Evolutionary conservation across 2,329 filamentous ascomycete genomes (phyloP), one percentile per base, ranked within the genome.

Genomic region (Beauveria rudraprayagi): DNA sequence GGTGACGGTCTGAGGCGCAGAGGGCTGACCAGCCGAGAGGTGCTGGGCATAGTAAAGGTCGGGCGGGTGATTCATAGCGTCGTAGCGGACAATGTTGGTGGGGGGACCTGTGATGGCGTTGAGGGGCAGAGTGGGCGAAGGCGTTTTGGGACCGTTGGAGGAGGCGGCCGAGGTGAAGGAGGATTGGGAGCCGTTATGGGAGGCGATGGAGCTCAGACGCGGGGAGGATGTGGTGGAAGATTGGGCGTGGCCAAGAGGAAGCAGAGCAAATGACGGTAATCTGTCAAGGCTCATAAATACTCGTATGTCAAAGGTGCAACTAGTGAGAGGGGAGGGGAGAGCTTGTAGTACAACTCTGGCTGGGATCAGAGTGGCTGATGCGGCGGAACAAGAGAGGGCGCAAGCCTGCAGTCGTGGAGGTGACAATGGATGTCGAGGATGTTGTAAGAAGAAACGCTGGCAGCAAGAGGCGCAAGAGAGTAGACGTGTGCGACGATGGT

Each of bases 11-110:
- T 92, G 89, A 10, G 90, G 87, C 62, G 86, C 81, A 69, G 89
- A 89, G 63, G 86, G 81, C 72, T 90, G 90, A 63, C 87, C 88
- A 66, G 87, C 84, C 68, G 90, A 89, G 80, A 95, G 87, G 75
- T 94, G 90, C 69, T 84, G 79, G 71, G 87, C 83, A 70, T 94
- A 92, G 74, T 96, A 94, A 87, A 95, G 90, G 69, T 96, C 93
- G 67, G 86, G 84, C 68, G 83, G 83, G 75, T 89, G 88, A 78
- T 96, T 96, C 92, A 97, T 96, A 75, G 79, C 77, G 71, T 74
- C 71, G 68, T 69, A 72, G 56, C 66, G 69, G 44, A 68, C 62
- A 52, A 72, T 73, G 51, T 67, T 65, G 19, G 71, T 73, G 50
- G 70, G 66, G 43, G 68, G 67, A 40, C 66, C 68, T 16, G 70